Evolutionary conservation across 108 stramenopile genomes (phyloP).

Genomic region (Cyclostephanos tholiformis): DNA sequence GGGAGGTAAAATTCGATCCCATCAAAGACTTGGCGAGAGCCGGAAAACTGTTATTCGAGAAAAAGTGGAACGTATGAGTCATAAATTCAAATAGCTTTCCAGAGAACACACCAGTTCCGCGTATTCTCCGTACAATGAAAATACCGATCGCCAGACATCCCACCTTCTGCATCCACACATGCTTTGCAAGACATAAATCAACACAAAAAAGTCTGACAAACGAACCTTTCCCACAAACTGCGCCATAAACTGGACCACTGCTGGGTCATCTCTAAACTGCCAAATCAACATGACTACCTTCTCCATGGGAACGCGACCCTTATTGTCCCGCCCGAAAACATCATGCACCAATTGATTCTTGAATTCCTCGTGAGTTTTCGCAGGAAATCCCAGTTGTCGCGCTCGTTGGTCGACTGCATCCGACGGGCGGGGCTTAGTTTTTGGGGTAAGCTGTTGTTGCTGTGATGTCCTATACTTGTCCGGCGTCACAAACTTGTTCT

Average conservation of each 20-base stretch:
- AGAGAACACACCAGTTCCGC: not conserved
- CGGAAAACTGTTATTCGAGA: constrained; percentile 71
- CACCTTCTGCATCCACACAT: not conserved
- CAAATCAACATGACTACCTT: constrained; percentile 96
- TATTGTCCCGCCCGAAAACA: constrained; percentile 73
- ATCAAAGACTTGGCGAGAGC: constrained; percentile 94
- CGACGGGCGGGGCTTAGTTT: not conserved
- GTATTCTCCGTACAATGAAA: not conserved
- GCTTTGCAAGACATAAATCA: constrained; percentile 4
- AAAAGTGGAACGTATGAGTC: constrained; percentile 6
- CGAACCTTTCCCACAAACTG: constrained; percentile 90
- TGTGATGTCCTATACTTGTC: not conserved
- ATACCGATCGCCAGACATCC: not conserved
- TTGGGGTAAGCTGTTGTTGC: not conserved
- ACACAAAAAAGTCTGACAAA: not conserved
- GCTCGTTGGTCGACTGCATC: not conserved
- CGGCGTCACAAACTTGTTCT: not conserved
- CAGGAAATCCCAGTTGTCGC: not conserved
- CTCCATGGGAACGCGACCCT: constrained; percentile 89
- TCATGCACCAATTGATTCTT: constrained; percentile 76
- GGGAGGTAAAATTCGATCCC: constrained; percentile 99
- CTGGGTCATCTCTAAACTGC: constrained; percentile 91
- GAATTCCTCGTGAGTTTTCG: constrained; percentile 48
- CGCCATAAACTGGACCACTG: constrained; percentile 91
- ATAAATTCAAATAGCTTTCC: not conserved